Conservation (phyloP, 1,284 basidiomycete species). For the Fomitopsis schrenkii region DNA sequence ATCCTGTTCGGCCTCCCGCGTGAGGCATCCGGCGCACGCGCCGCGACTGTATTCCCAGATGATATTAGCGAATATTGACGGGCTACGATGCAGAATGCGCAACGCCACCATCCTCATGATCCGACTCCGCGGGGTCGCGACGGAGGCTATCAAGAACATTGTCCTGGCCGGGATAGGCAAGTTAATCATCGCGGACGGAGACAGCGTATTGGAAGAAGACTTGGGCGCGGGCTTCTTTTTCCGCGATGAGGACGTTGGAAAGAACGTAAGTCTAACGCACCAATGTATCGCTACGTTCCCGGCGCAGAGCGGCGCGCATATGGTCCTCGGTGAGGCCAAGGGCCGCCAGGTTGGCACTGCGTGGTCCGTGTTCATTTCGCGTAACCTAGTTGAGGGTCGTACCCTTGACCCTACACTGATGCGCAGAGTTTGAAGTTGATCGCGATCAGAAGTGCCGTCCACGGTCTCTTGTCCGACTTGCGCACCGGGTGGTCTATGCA, state of each 20-base stretch:
- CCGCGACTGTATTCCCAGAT: neutral
- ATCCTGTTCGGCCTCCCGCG: neutral
- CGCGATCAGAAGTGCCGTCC: neutral
- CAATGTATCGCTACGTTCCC: neutral
- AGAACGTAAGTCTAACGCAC: conserved; percentile 53
- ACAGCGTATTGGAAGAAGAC: conserved; percentile 69
- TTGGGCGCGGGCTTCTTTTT: conserved; percentile 93
- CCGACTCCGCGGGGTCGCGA: conserved; percentile 80
- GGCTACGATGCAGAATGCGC: conserved; percentile 69
- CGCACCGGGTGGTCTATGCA: neutral
- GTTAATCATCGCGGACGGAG: conserved; percentile 63
- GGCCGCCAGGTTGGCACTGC: neutral
- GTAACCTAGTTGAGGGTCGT: neutral
- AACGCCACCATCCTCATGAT: conserved; percentile 89
- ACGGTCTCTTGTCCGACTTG: neutral
- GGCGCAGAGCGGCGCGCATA: neutral
- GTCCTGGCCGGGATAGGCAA: conserved; percentile 76
- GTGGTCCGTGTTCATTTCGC: neutral
- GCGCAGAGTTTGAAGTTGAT: neutral
- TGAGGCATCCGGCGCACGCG: neutral
- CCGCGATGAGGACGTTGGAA: conserved; percentile 88
- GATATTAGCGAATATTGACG: neutral
- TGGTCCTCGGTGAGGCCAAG: neutral
- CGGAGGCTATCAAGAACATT: conserved; percentile 97
- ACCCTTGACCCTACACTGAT: neutral